Evolutionary conservation across 2,329 filamentous ascomycete genomes (phyloP), one percentile per base, ranked within the genome.

Genomic region (Cryphonectria radicalis): DNA sequence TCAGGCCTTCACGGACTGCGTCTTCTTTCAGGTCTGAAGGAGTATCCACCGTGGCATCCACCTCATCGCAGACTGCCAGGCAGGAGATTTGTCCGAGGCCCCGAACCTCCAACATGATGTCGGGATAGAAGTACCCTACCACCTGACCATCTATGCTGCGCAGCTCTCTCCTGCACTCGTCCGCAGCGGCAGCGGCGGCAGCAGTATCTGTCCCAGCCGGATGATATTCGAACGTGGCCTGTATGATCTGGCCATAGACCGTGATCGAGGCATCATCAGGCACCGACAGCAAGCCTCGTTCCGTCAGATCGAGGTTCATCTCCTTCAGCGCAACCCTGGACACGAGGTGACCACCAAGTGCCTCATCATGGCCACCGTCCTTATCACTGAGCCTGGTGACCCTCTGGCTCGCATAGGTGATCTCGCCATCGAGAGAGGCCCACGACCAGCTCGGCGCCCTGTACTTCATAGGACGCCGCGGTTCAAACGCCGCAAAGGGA

Each of bases 371-470:
- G 50, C 10, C 42, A 13, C 14, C 43, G 4, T 14, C n/a, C 13
- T 28, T 25, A 14, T 57, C 53, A 11, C n/a, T 14, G 0, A 4
- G 22, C 11, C 7, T 13, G 8, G 11, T 37, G 11, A 60, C 35
- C 13, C 62, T 67, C 46, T 63, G 64, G 59, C 43, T 66, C 50
- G 42, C 40, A 19, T 70, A 70, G 1, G 57, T 63, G 35, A 67
- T 28, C 57, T 65, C 63, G 1, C 64, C 65, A 17, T 70, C 64
- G 32, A 67, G 64, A 10, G 64, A 57, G 4, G 64, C 69, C 69
- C 69, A 70, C 32, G 69, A 70, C 69, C 69, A 70, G 57, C 42
- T 70, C 28, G 64, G 69, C 28, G 65, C 66, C 19, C 57, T 43
- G 46, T 68, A 53, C n/a, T 25, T 6, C n/a, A 42, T 37, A 0